Conservation (phyloP, 345 rosid genomes). For the Eucalyptus regnans region DNA sequence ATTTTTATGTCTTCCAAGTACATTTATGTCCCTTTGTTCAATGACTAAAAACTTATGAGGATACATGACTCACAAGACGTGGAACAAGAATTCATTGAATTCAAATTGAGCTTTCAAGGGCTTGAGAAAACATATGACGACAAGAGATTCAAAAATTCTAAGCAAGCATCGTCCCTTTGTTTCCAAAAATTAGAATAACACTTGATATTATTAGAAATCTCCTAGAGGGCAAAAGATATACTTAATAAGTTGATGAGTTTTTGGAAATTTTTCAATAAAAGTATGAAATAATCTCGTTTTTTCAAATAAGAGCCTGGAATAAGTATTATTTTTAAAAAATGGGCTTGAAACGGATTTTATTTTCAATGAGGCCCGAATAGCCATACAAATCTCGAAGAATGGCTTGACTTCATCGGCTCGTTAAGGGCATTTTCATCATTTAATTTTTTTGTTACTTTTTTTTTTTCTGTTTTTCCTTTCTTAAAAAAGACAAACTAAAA, state of each 20-base stretch:
- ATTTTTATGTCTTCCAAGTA: accelerated
- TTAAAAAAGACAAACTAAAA: no score
- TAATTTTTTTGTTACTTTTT: no score
- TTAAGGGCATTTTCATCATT: no score
- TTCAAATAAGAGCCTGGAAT: no score
- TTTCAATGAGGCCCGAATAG: accelerated
- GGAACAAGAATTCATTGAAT: accelerated
- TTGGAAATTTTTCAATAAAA: accelerated
- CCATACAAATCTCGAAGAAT: accelerated
- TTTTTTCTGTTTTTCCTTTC: no score
- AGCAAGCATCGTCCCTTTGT: neutral
- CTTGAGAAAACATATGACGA: no score
- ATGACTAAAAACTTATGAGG: neutral
- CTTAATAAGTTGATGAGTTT: accelerated
- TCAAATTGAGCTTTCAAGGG: neutral
- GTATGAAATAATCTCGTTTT: accelerated
- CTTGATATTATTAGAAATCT: neutral
- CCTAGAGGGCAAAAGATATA: no score
- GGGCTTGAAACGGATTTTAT: no score
- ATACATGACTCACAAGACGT: neutral
- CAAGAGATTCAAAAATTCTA: neutral
- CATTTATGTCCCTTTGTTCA: neutral
- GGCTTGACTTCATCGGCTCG: no score
- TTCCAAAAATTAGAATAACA: neutral
- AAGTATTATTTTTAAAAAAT: no score